phyloP scores from a whole-genome alignment of 1,284 basidiomycete species.

The Ustilago xerochloae region DNA sequence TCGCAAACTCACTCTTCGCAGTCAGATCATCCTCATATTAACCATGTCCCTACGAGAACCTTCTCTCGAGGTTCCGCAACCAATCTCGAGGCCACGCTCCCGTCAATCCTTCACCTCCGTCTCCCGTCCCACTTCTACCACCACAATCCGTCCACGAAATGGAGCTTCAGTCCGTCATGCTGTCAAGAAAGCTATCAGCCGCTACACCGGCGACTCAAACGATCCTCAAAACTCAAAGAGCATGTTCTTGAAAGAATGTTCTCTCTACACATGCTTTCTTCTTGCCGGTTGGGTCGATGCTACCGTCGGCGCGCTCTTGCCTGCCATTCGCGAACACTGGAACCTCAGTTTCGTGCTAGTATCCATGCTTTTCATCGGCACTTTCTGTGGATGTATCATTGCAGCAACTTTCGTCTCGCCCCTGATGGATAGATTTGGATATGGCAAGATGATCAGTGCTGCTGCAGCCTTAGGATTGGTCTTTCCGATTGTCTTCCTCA shows the following conservation, averaged over 20 bases:
- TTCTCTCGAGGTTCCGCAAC: background rate
- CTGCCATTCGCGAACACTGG: conserved; percentile 48
- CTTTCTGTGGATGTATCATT: conserved; percentile 48
- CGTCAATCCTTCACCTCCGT: conserved; percentile 5
- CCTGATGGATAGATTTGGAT: conserved; percentile 39
- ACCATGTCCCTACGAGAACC: conserved; percentile 20
- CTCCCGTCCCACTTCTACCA: conserved; percentile 1
- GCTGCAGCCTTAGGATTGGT: conserved; percentile 30
- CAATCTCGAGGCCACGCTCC: background rate
- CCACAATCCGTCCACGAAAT: conserved; percentile 13
- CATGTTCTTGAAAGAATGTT: conserved; percentile 42
- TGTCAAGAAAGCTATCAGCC: conserved; percentile 22
- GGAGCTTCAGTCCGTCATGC: conserved; percentile 14
- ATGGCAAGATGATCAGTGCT: conserved; percentile 36
- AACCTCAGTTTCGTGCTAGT: conserved; percentile 35
- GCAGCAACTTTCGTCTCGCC: conserved; percentile 28
- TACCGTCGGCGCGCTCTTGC: conserved; percentile 43
- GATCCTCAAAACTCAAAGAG: conserved; percentile 6
- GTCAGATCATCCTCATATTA: background rate
- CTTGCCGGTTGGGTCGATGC: conserved; percentile 54
- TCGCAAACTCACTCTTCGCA: background rate
- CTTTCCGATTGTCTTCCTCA: conserved; percentile 35
- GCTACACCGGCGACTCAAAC: background rate
- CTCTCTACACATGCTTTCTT: conserved; percentile 38
- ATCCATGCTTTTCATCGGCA: conserved; percentile 52